These are phyloP conservation scores for Naumovozyma castellii DNA, from an alignment of 805 yeast species.

Conservation along the genomic window DNA sequence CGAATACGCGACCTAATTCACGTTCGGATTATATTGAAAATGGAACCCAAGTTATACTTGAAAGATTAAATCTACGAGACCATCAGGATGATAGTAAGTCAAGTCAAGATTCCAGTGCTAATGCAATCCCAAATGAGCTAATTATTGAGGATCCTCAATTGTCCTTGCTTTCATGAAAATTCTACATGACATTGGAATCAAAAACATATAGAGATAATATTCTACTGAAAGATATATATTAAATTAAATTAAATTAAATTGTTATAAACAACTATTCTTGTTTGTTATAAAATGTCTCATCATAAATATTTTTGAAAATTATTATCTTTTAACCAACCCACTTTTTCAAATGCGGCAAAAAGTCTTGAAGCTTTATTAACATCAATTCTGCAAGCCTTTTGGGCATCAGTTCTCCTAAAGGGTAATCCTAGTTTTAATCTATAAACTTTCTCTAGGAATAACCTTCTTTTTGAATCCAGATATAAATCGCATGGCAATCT, in stretches of 20 bases:
- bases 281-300: too few species aligned
- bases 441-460: constrained; percentile 81
- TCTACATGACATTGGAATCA: too few species aligned
- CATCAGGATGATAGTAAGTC: too few species aligned
- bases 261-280: too few species aligned
- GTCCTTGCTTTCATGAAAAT: background rate
- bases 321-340: constrained; percentile 79
- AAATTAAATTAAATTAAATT: too few species aligned
- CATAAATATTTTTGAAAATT: too few species aligned
- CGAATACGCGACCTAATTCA: background rate
- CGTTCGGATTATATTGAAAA: constrained; percentile 8
- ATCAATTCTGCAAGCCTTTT: constrained; percentile 93
- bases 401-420: constrained; percentile 94
- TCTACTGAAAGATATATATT: too few species aligned
- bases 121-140: background rate
- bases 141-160: background rate
- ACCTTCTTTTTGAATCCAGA: constrained; percentile 69
- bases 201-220: too few species aligned
- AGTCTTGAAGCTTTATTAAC: constrained; percentile 91
- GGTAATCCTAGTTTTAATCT: constrained; percentile 61
- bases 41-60: constrained; percentile 1
- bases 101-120: background rate
- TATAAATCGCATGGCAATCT: constrained; percentile 83
- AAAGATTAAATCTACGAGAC: background rate
- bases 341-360: constrained; percentile 81